Base-by-base conservation (phyloP, 2,329 filamentous ascomycete species). In the Fusarium falciforme region DNA sequence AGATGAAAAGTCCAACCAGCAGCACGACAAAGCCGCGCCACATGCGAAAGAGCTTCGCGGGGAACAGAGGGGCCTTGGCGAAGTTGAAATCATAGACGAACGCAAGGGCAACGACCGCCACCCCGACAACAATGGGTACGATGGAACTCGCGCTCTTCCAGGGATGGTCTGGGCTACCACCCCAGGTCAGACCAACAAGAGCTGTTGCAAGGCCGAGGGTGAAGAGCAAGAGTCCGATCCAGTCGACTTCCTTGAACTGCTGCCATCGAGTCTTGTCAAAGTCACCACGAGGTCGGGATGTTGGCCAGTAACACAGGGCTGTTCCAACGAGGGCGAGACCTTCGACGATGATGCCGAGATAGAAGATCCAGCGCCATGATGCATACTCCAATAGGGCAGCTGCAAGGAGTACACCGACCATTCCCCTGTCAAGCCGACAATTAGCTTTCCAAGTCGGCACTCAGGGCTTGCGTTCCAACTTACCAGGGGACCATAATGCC, bases 181-280 rank as follows among this genome's bases (percentile, higher is more conserved):
- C 68, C 68, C 68, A 70, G 6, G 68, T 70, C 10, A 70, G 14
- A 7, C 68, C 68, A 1, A 70, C 38, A 10, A 70, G 11, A 20
- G 57, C 68, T 0, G 67, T 68, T 1, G 68, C 59, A 4, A 72
- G 57, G 1, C 70, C 70, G 0, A 38, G 6, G 0, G 54, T 68
- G 52, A 72, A 72, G 0, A 72, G 68, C 0, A 38, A 44, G 6
- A 72, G 64, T 0, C 70, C 70, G 0, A 72, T 35, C 65, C 61
- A 72, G 5, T 72, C 70, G 0, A 72, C 67, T 4, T 72, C 70
- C 1, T 59, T 33, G 35, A 72, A 66, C 2, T 72, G 70, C 3
- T 38, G 38, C 64, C 57, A 72, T 16, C 70, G 57, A 11, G 70
- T 33, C 6, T 72, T 72, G 0, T 72, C 70, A 6, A 72, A 72